Evolutionary conservation across 2,329 filamentous ascomycete genomes (phyloP).

Genomic region (Aspergillus fischeri): DNA sequence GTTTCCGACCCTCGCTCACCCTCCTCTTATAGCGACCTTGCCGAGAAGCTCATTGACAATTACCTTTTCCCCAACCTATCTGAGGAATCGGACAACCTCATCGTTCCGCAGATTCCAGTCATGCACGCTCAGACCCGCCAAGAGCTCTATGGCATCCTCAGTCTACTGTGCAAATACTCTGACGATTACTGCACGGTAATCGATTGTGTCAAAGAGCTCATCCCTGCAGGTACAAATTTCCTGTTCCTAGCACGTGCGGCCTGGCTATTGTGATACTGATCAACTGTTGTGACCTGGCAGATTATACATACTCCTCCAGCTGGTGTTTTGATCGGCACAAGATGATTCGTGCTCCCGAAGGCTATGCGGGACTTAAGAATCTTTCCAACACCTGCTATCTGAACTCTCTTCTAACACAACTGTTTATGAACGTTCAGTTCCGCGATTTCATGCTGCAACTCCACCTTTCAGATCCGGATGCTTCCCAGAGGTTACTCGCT

Average conservation of each 20-base stretch:
- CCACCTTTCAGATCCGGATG: conserved; percentile 51
- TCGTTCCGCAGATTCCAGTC: conserved; percentile 42
- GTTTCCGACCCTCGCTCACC: not conserved
- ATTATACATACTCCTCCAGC: conserved; percentile 59
- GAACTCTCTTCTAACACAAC: conserved; percentile 88
- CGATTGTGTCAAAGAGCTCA: conserved; percentile 48
- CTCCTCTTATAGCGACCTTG: conserved; percentile 35
- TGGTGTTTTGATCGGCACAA: conserved; percentile 62
- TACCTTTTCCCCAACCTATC: conserved; percentile 62
- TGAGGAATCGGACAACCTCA: conserved; percentile 21
- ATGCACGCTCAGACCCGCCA: conserved; percentile 55
- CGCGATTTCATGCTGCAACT: conserved; percentile 74
- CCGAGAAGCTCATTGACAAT: conserved; percentile 55
- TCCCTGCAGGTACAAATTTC: conserved; percentile 46
- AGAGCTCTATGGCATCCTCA: conserved; percentile 59
- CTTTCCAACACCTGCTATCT: conserved; percentile 96
- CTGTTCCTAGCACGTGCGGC: conserved; percentile 22
- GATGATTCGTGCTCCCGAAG: conserved; percentile 69
- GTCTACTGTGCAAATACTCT: conserved; percentile 51
- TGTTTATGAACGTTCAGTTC: conserved; percentile 93
- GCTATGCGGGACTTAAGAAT: conserved; percentile 87
- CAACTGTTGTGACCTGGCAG: conserved; percentile 26
- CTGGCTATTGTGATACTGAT: not conserved
- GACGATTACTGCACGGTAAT: conserved; percentile 51
- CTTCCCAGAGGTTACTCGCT: conserved; percentile 64